Evolutionary conservation across 1,284 basidiomycete genomes (phyloP), one percentile per base, ranked within the genome.

Genomic region (Flammula alnicola): DNA sequence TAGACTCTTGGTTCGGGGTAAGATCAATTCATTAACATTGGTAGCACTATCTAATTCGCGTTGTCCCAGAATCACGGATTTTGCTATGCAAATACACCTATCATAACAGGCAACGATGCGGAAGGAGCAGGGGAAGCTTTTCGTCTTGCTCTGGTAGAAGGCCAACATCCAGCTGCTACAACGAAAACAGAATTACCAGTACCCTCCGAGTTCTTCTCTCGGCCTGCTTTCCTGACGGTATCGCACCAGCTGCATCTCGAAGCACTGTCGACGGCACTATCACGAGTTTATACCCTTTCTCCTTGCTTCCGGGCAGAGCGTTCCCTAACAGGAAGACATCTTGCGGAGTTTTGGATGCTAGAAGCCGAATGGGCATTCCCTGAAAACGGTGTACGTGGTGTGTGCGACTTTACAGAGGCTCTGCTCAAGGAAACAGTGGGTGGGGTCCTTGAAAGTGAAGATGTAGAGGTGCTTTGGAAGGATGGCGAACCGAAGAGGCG

Each of bases 271-370:
- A 79, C 84, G 6, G 82, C 92, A 0, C 70, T 97, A 11, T 80
- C 86, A 0, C 82, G 95, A 22, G 90, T 93, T 0, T 99, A 95
- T 74, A 95, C 94, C 0, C 79, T 98, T 17, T 88, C 90, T 0
- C 95, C 96, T 0, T 87, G 87, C 51, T 99, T 99, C 71, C 87
- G 96, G 16, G 96, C 96, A 14, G 96, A 99, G 63, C 83, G 84
- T 5, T 91, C 86, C 3, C 80, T 88, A 59, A 98, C 96, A 1
- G 84, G 83, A 41, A 80, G 96, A n/a, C 96, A 99, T 68, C 80
- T 99, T 5, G 84, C 93, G 40, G 97, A 99, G 66, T 99, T 99
- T 69, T 97, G 93, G 91, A 99, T 99, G 96, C 80, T 97, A 49
- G 96, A 99, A 71, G 94, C 91, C 0, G 96, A 97, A 65, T 84